These are phyloP conservation scores for Caulochytrium protostelioides DNA, from an alignment of 371 early-diverging fungal genomes.

Conservation along the genomic window DNA sequence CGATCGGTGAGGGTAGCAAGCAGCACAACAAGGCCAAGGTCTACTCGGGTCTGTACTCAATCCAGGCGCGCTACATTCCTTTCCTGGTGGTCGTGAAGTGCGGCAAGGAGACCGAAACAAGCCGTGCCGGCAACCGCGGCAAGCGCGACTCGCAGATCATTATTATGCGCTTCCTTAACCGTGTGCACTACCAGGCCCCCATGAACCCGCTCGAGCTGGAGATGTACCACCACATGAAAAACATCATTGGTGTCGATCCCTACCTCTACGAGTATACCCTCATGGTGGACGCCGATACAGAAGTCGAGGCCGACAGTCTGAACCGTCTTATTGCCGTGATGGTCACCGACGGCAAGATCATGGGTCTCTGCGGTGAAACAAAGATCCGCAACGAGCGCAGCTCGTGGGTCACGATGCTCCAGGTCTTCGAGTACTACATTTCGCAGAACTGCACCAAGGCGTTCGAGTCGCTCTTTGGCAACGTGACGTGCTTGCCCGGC, in stretches of 20 bases:
- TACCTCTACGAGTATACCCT: slow-evolving; percentile 33
- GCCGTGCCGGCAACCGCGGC: slow-evolving; percentile 86
- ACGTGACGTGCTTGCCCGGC: slow-evolving; percentile 61
- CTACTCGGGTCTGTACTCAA: slow-evolving; percentile 88
- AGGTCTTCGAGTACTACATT: slow-evolving; percentile 48
- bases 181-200: slow-evolving; percentile 63
- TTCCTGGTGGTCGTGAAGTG: slow-evolving; percentile 88
- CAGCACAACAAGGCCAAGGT: slow-evolving; percentile 93
- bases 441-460: slow-evolving; percentile 47
- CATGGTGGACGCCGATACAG: slow-evolving; percentile 46
- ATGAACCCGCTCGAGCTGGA: slow-evolving; percentile 85
- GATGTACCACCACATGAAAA: slow-evolving; percentile 77
- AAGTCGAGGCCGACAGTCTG: slow-evolving; percentile 40
- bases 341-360: slow-evolving; percentile 49
- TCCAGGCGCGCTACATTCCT: slow-evolving; percentile 64
- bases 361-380: slow-evolving; percentile 68
- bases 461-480: slow-evolving; percentile 51
- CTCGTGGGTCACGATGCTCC: slow-evolving; percentile 22
- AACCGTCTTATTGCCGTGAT: slow-evolving; percentile 45
- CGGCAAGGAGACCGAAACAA: slow-evolving; percentile 56
- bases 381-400: slow-evolving; percentile 18
- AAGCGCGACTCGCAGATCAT: slow-evolving; percentile 95
- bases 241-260: slow-evolving; percentile 72
- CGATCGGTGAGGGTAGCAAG: slow-evolving; percentile 38
- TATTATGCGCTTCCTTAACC: slow-evolving; percentile 83